Evolutionary conservation across 805 yeast genomes (phyloP).

Genomic region (Metschnikowia henanensis): DNA sequence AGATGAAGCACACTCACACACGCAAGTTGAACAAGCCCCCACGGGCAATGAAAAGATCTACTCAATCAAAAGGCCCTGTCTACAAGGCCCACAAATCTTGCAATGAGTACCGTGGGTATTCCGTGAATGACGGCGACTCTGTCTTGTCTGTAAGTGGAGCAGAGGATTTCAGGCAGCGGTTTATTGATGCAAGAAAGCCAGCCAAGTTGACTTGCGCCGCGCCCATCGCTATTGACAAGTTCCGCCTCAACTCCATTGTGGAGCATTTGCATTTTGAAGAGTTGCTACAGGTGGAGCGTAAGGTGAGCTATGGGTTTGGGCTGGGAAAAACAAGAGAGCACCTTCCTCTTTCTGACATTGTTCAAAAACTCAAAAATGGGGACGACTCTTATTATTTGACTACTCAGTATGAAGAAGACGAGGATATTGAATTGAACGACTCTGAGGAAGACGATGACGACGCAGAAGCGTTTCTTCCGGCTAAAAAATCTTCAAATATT

Average conservation of each 20-base stretch:
- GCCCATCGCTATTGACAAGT: conserved; percentile 31
- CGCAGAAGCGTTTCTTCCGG: neutral
- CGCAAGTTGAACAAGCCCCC: neutral
- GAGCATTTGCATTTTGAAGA: conserved; percentile 36
- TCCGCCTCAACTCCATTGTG: conserved; percentile 33
- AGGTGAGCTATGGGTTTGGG: conserved; percentile 64
- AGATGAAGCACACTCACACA: conserved; percentile 5
- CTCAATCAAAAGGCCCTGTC: neutral
- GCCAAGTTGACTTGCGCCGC: conserved; percentile 37
- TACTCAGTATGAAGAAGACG: conserved; percentile 61
- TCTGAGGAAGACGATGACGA: conserved; percentile 1
- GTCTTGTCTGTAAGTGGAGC: conserved; percentile 5
- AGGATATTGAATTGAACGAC: conserved; percentile 19
- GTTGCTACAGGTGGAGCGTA: conserved; percentile 56
- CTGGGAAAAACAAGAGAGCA: conserved; percentile 55
- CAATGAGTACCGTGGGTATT: conserved; percentile 15
- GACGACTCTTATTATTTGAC: conserved; percentile 58
- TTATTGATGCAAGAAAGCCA: conserved; percentile 47
- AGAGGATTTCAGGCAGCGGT: conserved; percentile 36
- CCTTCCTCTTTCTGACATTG: conserved; percentile 51
- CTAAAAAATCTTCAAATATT: no score
- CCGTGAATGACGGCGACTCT: conserved; percentile 2
- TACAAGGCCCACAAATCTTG: conserved; percentile 1
- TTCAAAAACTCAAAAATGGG: conserved; percentile 41
- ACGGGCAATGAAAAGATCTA: conserved; percentile 4